Evolutionary conservation across 208 protist species (phyloP), one percentile per base, ranked within the genome.

Genomic region (Crithidia bombi): DNA sequence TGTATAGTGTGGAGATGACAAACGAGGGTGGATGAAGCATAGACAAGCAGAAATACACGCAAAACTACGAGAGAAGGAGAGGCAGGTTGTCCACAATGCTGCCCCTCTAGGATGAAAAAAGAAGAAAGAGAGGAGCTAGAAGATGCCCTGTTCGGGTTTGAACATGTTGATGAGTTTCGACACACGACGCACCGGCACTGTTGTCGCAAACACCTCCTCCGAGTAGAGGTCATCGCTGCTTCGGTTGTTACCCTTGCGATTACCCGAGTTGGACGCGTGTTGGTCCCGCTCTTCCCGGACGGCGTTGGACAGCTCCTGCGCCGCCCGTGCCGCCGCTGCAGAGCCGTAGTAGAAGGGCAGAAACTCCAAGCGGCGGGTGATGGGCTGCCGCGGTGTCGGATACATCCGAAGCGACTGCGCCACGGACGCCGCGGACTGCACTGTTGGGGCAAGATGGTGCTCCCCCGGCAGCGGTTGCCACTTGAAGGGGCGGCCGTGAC

Each of bases 401-500:
- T 36, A 26, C 30, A 83, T 28, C 30, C 64, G 30, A 0, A 71
- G 54, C 30, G 64, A 49, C 35, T 63, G 23, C 14, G 78, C 71
- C 33, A 74, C 28, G 11, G 55, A 43, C 11, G 59, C 65, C 15
- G 78, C 66, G 7, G 46, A 52, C 65, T 64, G 70, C 63, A 79
- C 57, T 17, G 78, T 67, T 32, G 73, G 64, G 2, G 46, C 15
- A 6, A 49, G 1, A 21, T 50, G 50, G 7, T 44, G 52, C 0
- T 1, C 23, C 21, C 61, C 72, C 10, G 78, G 67, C 26, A 68
- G 66, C 12, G 72, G 46, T 62, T 75, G 50, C 73, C 78, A 83
- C 56, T 83, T 83, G 54, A 83, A 78, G 25, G 43, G 46, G 36
- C 72, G 71, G 9, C 65, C 58, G 50, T 78, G 71, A 3, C 1